Base-by-base conservation (phyloP, 2,329 filamentous ascomycete species). In the Venturia aucupariae region DNA sequence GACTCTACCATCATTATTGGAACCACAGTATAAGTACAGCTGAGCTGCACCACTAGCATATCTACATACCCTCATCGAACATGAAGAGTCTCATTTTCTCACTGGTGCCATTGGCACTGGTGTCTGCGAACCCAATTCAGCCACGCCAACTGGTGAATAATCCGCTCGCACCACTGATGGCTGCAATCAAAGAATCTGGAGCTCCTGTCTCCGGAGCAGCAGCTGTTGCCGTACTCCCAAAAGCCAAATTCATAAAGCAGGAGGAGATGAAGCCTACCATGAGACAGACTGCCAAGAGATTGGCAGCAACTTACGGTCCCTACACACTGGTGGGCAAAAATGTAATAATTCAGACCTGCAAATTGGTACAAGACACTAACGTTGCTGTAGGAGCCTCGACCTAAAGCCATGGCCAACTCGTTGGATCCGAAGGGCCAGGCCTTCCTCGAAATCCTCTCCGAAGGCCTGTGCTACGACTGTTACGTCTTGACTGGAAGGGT, bases 381-480 rank as follows among this genome's bases (percentile, higher is more conserved):
- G 19, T 35, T 5, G 15, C 2, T 19, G 15, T 24, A 62, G 60
- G 32, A 62, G 44, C 42, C 60, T 4, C 15, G 41, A 48, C 60
- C 60, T 6, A 27, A 42, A n/a, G 22, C 30, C 19, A 35, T 42
- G 30, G 17, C 24, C 19, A 35, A 17, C 8, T 62, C 60, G n/a
- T 7, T 62, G n/a, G 60, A 62, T 17, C 38, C 38, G 13, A 62
- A 44, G 8, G 60, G 60, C 2, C 60, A 62, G 22, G 60, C n/a
- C 17, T 62, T 62, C 42, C 2, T 62, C 4, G 60, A 62, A n/a
- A 8, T 62, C 7, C 30, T 48, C 22, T 48, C 60, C 13, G 13
- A 24, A 24, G 60, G 60, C 22, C 15, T 62, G 5, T 59, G 46
- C n/a, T 22, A 15, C 8, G 42, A 54, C 46, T 57, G 46, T 30